Evolutionary conservation across 2,329 filamentous ascomycete species (phyloP).

Genomic region (Orbilia oligospora): DNA sequence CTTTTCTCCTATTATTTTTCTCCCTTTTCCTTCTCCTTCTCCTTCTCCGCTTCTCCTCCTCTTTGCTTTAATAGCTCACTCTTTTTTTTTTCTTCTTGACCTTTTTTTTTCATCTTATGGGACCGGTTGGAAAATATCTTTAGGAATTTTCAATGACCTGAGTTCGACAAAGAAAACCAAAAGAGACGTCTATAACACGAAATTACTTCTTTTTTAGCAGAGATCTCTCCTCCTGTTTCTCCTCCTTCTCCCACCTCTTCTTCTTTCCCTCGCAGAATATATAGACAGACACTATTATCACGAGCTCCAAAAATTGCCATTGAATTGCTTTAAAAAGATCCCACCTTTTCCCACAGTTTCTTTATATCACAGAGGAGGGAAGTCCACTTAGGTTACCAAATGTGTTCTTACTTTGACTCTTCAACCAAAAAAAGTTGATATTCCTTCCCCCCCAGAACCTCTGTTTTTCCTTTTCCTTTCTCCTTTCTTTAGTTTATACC

Average conservation of each 20-base stretch:
- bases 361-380: constrained; percentile 19
- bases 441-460: neutral
- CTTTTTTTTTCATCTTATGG: constrained; percentile 35
- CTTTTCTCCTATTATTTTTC: constrained; percentile 32
- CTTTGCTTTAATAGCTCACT: constrained; percentile 58
- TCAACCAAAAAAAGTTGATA: constrained; percentile 55
- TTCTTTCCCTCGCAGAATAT: constrained; percentile 13
- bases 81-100: constrained; percentile 27
- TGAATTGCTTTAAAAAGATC: constrained; percentile 22
- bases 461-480: constrained; percentile 10
- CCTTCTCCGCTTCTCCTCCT: constrained; percentile 43
- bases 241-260: neutral
- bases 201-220: constrained; percentile 24
- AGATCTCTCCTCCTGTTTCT: constrained; percentile 1
- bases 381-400: constrained; percentile 32
- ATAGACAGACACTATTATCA: constrained; percentile 28
- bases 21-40: neutral
- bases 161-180: constrained; percentile 37
- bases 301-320: constrained; percentile 37
- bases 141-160: constrained; percentile 58
- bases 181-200: constrained; percentile 36
- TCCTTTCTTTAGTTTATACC: constrained; percentile 28
- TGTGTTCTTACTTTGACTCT: constrained; percentile 40
- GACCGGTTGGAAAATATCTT: constrained; percentile 50
- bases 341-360: constrained; percentile 6